phyloP scores from a whole-genome alignment of 1,284 basidiomycete species.

The Paramarasmius palmivorus region DNA sequence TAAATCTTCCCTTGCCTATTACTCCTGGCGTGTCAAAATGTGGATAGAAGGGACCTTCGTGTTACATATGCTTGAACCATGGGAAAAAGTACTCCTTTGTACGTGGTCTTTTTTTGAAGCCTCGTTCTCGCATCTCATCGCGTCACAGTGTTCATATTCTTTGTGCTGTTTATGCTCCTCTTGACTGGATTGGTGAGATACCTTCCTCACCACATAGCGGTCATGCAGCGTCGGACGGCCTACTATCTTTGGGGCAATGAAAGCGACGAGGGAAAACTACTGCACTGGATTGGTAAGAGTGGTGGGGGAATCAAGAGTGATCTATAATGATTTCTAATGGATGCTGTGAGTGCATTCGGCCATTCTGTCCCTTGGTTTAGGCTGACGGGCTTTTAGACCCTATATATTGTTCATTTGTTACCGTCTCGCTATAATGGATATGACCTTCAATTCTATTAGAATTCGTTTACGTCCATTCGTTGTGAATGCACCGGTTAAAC shows the following conservation, averaged over 20 bases:
- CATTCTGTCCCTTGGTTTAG: no score
- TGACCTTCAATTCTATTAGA: no score
- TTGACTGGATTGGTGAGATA: constrained; percentile 37
- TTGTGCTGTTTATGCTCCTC: constrained; percentile 31
- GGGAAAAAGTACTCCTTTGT: constrained; percentile 60
- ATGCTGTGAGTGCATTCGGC: no score
- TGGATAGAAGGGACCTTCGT: constrained; percentile 55
- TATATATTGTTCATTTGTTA: no score
- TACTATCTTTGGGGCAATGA: constrained; percentile 43
- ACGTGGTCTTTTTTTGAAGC: constrained; percentile 24
- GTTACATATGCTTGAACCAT: constrained; percentile 54
- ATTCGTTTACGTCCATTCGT: no score
- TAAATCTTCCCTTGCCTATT: constrained; percentile 30
- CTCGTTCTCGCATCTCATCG: not conserved
- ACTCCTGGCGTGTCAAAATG: constrained; percentile 48
- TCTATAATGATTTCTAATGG: no score
- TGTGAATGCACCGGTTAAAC: no score
- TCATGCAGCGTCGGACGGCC: constrained; percentile 38
- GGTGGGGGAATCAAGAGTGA: not conserved
- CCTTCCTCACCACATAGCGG: constrained; percentile 37
- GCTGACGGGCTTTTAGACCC: no score
- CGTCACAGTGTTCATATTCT: constrained; percentile 32
- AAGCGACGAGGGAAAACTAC: constrained; percentile 22
- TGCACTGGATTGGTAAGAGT: constrained; percentile 29
- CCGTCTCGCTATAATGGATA: no score